These are phyloP conservation scores for Erigeron canadensis DNA, from an alignment of 129 eudicot species.

Conservation along the genomic window DNA sequence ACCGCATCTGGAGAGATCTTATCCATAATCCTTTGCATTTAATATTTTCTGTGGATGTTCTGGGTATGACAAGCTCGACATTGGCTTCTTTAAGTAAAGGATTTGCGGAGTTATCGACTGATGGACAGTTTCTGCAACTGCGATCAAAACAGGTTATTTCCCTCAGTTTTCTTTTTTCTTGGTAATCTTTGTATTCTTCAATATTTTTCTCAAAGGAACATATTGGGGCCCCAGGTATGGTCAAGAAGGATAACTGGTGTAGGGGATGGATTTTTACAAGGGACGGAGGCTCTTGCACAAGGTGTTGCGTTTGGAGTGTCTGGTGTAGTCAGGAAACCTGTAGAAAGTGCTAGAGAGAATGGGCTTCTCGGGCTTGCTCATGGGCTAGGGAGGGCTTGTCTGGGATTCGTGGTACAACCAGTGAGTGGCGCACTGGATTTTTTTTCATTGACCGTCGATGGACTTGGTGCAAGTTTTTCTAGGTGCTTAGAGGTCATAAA, in stretches of 20 bases:
- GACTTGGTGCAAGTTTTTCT: conserved; percentile 96
- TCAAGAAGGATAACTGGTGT: conserved; percentile 95
- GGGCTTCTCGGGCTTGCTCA: conserved; percentile 98
- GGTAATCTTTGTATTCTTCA: neutral
- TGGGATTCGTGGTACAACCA: conserved; percentile 91
- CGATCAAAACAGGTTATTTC: conserved; percentile 84
- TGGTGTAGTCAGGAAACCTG: conserved; percentile 87
- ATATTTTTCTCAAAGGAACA: conserved; percentile 3
- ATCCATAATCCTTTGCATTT: conserved; percentile 94
- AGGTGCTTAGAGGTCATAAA: conserved; percentile 80
- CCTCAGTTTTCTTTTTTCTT: neutral
- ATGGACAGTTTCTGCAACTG: conserved; percentile 91
- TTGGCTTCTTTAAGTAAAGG: conserved; percentile 93
- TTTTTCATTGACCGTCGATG: conserved; percentile 91
- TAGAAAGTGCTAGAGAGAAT: conserved; percentile 91
- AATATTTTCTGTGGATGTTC: conserved; percentile 86
- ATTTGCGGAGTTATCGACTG: conserved; percentile 96
- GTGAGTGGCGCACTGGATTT: conserved; percentile 96
- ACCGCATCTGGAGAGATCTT: conserved; percentile 90
- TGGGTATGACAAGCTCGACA: conserved; percentile 98
- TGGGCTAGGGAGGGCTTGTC: conserved; percentile 88
- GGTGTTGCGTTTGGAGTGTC: conserved; percentile 97
- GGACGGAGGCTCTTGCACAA: conserved; percentile 99
- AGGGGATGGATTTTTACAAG: conserved; percentile 92
- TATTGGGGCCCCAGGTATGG: conserved; percentile 56